Percentiles rank a stretch among this genome's conserved stretches.
phyloP scores from a whole-genome alignment of 192 early-diverging fungal genomes.

The Rhizophagus clarus region DNA sequence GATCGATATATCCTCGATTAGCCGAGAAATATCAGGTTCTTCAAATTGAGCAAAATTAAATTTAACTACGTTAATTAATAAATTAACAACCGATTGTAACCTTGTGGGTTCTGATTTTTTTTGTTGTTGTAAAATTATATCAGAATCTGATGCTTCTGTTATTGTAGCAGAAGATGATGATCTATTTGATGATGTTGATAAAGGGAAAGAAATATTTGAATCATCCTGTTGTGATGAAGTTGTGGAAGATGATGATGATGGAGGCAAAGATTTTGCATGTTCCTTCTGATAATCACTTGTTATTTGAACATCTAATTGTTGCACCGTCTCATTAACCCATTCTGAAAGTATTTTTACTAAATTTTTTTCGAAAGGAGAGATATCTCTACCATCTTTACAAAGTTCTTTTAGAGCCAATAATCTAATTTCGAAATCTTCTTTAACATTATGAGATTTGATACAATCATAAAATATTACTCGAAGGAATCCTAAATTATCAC shows the following conservation, averaged over 20 bases:
- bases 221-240: neutral
- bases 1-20: constrained; percentile 49
- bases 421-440: constrained; percentile 57
- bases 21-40: constrained; percentile 49
- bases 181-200: neutral
- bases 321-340: constrained; percentile 51
- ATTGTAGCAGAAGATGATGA: neutral
- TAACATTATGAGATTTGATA: constrained; percentile 48
- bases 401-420: constrained; percentile 50
- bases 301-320: constrained; percentile 36
- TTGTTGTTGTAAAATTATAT: neutral
- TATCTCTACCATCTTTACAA: constrained; percentile 58
- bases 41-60: constrained; percentile 64
- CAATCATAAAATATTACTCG: constrained; percentile 57
- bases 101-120: constrained; percentile 35
- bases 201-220: neutral
- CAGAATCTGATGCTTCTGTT: neutral
- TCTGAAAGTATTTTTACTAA: constrained; percentile 49
- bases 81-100: constrained; percentile 51
- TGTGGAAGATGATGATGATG: constrained; percentile 13
- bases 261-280: neutral
- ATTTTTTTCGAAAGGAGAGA: constrained; percentile 62
- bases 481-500: constrained; percentile 54
- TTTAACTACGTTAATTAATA: constrained; percentile 51
- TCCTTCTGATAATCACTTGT: neutral